Base-by-base conservation (phyloP, 768 basidiomycete species). In the Psilocybe azurescens region DNA sequence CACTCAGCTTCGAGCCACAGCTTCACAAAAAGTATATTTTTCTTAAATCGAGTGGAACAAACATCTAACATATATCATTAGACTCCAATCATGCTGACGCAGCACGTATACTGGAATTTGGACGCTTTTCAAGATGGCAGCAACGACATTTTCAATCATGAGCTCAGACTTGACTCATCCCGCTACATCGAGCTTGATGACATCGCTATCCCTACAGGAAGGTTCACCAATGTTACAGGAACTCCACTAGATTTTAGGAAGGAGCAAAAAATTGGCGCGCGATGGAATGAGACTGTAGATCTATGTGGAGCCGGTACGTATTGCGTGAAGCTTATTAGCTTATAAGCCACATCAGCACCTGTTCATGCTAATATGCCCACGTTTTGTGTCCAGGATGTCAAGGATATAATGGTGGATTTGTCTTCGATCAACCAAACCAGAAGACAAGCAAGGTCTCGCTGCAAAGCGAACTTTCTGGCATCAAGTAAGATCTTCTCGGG, bases 11-110 rank as follows among this genome's bases (percentile, higher is more conserved):
- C 75, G 77, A 38, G 84, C 84, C 1, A 78, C 72, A 5, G 81
- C 84, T 0, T 79, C 81, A 0, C 71, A 84, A 65, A 75, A 79
- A 74, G 78, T 78, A 16, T 20, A 50, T 53, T 32, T 3, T 46
- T 5, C 59, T 39, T 20, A 5, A 28, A 7, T 33, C n/a, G 5
- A 18, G 13, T 18, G 3, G 36, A 6, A 50, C 29, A 9, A 18
- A 24, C 46, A 20, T 33, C 33, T 33, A 9, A 33, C 41, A 10
- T n/a, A 13, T 3, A 13, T 39, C n/a, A 9, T 24, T 57, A 79
- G 79, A 86, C 86, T 2, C 85, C 85, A 0, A 84, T 86, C 56
- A 84, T 86, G 84, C 68, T 85, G 30, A 84, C 84, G 0, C 82
- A 83, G 59, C 85, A 86, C 63, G 75, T 81, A 33, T 87, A 85